phyloP scores from a whole-genome alignment of 2,329 filamentous ascomycete genomes.

The Metarhizium robertsii region DNA sequence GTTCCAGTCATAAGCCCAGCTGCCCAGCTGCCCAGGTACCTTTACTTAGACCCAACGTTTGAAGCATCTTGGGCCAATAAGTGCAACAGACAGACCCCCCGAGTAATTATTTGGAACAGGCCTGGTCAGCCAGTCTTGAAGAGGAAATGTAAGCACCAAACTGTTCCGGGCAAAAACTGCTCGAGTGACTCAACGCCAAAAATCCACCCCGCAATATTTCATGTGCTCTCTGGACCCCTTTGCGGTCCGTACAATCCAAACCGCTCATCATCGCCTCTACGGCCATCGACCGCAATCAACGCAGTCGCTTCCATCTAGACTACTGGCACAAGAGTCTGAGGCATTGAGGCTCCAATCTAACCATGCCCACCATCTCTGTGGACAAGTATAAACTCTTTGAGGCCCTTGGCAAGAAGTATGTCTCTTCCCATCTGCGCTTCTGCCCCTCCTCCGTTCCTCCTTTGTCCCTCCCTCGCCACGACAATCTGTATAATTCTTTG shows the following conservation, averaged over 20 bases:
- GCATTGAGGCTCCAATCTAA: slow-evolving; percentile 20
- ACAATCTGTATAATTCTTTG: not conserved
- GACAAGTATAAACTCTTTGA: slow-evolving; percentile 95
- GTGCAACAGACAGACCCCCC: too few relatives aligned
- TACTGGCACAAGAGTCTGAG: slow-evolving; percentile 3
- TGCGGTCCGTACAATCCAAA: not conserved
- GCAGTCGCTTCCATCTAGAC: not conserved
- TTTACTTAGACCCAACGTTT: too few relatives aligned
- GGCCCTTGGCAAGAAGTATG: slow-evolving; percentile 76
- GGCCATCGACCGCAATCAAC: not conserved
- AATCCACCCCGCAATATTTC: slow-evolving; percentile 2
- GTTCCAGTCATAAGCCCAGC: too few relatives aligned
- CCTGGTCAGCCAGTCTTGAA: too few relatives aligned
- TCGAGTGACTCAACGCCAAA: slow-evolving; percentile 1
- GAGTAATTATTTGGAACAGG: too few relatives aligned
- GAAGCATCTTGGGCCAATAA: too few relatives aligned
- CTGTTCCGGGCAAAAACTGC: not conserved
- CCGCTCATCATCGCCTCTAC: slow-evolving; percentile 4
- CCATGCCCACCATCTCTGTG: slow-evolving; percentile 92
- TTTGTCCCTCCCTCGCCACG: too few relatives aligned
- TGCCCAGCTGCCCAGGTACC: too few relatives aligned
- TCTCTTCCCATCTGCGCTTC: slow-evolving; percentile 5
- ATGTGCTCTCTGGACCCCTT: too few relatives aligned
- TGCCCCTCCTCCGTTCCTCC: not conserved
- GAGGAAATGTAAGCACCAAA: too few relatives aligned